Conservation (phyloP, 192 early-diverging fungal species). For the Paraglomus brasilianum region DNA sequence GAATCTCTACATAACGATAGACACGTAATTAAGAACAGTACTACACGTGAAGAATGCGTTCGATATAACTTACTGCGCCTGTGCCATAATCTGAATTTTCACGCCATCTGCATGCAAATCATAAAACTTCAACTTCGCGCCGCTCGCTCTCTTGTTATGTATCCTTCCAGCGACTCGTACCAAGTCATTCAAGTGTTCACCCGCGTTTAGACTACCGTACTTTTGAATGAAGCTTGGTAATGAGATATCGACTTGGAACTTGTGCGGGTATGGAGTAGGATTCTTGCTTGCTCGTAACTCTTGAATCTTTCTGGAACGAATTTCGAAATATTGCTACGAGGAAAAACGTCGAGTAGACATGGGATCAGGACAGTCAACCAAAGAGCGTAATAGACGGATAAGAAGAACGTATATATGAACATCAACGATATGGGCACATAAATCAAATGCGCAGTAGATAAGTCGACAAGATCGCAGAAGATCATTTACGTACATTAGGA, state of each 20-base stretch:
- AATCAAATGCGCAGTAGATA: neutral
- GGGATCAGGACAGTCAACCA: neutral
- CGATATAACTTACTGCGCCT: slow-evolving; percentile 60
- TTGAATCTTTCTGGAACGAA: slow-evolving; percentile 81
- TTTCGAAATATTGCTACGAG: slow-evolving; percentile 91
- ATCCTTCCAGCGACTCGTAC: slow-evolving; percentile 89
- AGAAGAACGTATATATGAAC: neutral
- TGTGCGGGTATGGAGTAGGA: slow-evolving; percentile 97
- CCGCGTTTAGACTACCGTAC: slow-evolving; percentile 67
- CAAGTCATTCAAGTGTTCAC: slow-evolving; percentile 64
- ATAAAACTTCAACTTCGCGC: slow-evolving; percentile 93
- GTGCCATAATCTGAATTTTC: slow-evolving; percentile 95
- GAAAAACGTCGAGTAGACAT: neutral
- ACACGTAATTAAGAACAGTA: neutral
- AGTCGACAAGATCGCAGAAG: neutral
- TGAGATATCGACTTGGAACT: slow-evolving; percentile 90
- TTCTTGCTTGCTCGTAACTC: slow-evolving; percentile 78
- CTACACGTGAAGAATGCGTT: slow-evolving; percentile 21
- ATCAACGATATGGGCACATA: neutral
- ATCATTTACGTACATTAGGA: slow-evolving; percentile 64
- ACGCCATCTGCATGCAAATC: slow-evolving; percentile 91
- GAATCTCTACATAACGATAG: slow-evolving; percentile 34
- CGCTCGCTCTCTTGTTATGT: slow-evolving; percentile 91
- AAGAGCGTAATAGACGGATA: neutral
- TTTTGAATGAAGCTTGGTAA: slow-evolving; percentile 86